A percentile compares a stretch with the other conserved stretches of the same genome.
phyloP scores from a whole-genome alignment of 768 basidiomycete species.

The Rhodosporidiobolus odoratus region DNA sequence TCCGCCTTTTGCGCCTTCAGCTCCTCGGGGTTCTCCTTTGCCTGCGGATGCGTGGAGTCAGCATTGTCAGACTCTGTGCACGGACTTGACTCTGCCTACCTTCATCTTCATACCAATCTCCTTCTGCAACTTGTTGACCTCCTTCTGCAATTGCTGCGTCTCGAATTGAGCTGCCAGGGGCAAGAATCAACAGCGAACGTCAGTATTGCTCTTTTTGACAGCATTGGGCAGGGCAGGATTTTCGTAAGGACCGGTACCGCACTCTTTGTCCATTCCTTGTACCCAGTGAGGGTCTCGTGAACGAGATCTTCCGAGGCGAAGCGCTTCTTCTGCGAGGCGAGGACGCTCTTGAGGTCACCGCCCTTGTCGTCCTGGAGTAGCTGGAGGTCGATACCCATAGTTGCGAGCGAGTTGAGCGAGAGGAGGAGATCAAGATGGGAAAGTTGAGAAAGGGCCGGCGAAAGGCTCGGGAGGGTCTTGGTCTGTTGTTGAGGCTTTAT shows the following conservation, averaged over 20 bases:
- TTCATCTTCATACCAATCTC: conserved; percentile 91
- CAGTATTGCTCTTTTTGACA: not conserved
- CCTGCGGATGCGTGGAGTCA: conserved; percentile 52
- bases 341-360: conserved; percentile 81
- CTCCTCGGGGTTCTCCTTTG: conserved; percentile 84
- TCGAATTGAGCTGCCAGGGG: conserved; percentile 72
- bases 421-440: not conserved
- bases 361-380: conserved; percentile 51
- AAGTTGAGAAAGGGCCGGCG: not conserved
- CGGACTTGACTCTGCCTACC: conserved; percentile 48
- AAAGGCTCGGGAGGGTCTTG: not conserved
- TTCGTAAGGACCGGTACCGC: conserved; percentile 46
- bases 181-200: not conserved
- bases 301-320: conserved; percentile 84
- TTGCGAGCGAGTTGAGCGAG: not conserved
- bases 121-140: conserved; percentile 86
- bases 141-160: conserved; percentile 66
- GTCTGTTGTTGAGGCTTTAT: no score
- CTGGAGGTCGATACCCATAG: conserved; percentile 42
- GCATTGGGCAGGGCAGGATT: not conserved
- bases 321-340: conserved; percentile 86
- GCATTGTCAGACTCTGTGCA: not conserved
- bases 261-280: conserved; percentile 91
- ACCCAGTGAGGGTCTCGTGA: conserved; percentile 88
- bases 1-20: conserved; percentile 74